Conservation (phyloP, 371 early-diverging fungal genomes). For the Mortierella sp. region DNA sequence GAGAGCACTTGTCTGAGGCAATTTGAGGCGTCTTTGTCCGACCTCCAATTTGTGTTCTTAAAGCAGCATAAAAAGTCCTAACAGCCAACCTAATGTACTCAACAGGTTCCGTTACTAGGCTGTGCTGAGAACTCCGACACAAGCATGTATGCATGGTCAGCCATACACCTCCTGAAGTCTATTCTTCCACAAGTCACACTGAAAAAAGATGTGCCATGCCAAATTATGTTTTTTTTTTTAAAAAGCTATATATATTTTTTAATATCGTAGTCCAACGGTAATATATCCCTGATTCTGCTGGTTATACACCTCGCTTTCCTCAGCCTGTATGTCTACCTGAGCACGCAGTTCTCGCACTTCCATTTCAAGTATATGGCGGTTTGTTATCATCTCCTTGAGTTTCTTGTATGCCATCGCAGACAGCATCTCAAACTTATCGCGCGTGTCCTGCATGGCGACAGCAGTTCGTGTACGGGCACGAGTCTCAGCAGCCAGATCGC, state of each 20-base stretch:
- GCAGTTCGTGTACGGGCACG: conserved; percentile 60
- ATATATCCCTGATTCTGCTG: not conserved
- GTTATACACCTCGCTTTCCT: conserved; percentile 4
- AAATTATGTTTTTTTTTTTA: too few relatives aligned
- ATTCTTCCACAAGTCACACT: too few relatives aligned
- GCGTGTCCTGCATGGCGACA: conserved; percentile 62
- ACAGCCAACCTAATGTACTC: too few relatives aligned
- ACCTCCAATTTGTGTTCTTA: too few relatives aligned
- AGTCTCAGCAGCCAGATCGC: conserved; percentile 62
- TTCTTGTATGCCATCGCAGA: conserved; percentile 69
- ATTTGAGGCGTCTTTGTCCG: too few relatives aligned
- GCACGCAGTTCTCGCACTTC: conserved; percentile 46
- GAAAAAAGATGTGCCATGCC: too few relatives aligned
- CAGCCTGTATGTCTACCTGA: conserved; percentile 24
- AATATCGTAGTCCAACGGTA: not conserved
- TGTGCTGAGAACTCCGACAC: too few relatives aligned
- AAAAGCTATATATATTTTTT: not conserved
- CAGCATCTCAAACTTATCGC: conserved; percentile 66
- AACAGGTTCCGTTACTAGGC: too few relatives aligned
- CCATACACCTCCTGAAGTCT: too few relatives aligned
- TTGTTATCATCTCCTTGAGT: conserved; percentile 60
- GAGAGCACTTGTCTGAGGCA: too few relatives aligned
- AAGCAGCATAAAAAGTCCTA: too few relatives aligned
- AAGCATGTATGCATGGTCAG: too few relatives aligned
- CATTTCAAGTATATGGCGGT: conserved; percentile 56